phyloP scores from a whole-genome alignment of 2,329 filamentous ascomycete genomes.

The Sporothrix sp. region DNA sequence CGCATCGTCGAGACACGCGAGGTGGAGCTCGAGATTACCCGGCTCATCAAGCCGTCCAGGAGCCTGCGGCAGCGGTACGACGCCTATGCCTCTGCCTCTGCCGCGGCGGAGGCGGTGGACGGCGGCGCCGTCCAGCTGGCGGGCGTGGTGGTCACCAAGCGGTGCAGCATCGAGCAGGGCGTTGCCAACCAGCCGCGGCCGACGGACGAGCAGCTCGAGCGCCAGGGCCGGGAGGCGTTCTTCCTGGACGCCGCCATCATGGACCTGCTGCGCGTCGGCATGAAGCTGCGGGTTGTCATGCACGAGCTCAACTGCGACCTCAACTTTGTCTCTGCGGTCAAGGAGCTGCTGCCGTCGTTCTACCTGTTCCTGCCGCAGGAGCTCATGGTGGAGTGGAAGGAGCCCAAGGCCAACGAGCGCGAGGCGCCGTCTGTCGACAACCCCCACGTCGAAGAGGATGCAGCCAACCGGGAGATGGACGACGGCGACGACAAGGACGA shows the following conservation, averaged over 20 bases:
- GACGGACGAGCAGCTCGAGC: slow-evolving; percentile 23
- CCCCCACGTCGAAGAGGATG: slow-evolving; percentile 24
- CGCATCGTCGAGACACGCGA: slow-evolving; percentile 37
- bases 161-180: slow-evolving; percentile 38
- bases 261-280: slow-evolving; percentile 48
- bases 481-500: slow-evolving; percentile 16
- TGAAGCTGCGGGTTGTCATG: slow-evolving; percentile 49
- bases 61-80: slow-evolving; percentile 37
- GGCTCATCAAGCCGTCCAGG: slow-evolving; percentile 36
- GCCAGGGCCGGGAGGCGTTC: slow-evolving; percentile 34
- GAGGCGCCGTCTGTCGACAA: slow-evolving; percentile 37
- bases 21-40: slow-evolving; percentile 51
- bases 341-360: slow-evolving; percentile 49
- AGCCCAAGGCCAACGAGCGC: slow-evolving; percentile 37
- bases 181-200: slow-evolving; percentile 33
- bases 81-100: slow-evolving; percentile 19
- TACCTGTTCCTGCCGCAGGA: slow-evolving; percentile 58
- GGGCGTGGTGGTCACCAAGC: slow-evolving; percentile 36
- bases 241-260: slow-evolving; percentile 55
- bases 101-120: slow-evolving; percentile 14
- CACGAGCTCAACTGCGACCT: slow-evolving; percentile 50
- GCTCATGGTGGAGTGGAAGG: slow-evolving; percentile 57
- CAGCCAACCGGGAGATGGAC: slow-evolving; percentile 7
- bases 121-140: slow-evolving; percentile 29
- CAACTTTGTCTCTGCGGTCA: slow-evolving; percentile 52